These are phyloP conservation scores for Hirschfeldia incana DNA, from an alignment of 345 rosid genomes.

Conservation along the genomic window DNA sequence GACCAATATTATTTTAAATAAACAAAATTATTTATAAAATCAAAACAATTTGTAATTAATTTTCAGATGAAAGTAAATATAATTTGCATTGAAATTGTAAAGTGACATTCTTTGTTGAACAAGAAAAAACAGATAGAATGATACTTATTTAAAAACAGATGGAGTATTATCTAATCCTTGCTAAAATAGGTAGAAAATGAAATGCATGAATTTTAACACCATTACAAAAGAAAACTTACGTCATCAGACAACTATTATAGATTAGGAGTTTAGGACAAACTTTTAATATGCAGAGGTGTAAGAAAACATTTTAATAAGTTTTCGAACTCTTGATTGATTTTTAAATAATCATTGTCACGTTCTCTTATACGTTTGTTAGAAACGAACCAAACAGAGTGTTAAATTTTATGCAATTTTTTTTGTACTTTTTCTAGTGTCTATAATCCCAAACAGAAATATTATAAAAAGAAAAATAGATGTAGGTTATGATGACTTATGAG, in stretches of 20 bases:
- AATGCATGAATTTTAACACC: not conserved
- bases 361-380: slow-evolving; percentile 28
- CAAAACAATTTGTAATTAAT: no score
- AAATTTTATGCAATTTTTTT: slow-evolving; percentile 13
- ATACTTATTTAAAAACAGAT: no score
- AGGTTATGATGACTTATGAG: not conserved
- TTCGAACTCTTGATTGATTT: slow-evolving; percentile 11
- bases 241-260: slow-evolving; percentile 11
- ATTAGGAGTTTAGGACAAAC: slow-evolving; percentile 14
- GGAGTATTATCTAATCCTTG: not conserved
- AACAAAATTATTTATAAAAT: no score
- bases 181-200: not conserved
- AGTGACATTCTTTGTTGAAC: no score
- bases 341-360: slow-evolving; percentile 16
- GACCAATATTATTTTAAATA: no score
- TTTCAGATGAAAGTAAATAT: no score
- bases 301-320: slow-evolving; percentile 29
- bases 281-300: slow-evolving; percentile 5
- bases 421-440: slow-evolving; percentile 16
- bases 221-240: not conserved
- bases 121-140: no score
- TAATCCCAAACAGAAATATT: slow-evolving; percentile 1
- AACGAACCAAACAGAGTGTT: slow-evolving; percentile 18
- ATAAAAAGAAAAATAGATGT: not conserved
- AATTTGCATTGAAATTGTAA: no score